Conservation (phyloP, 441 rosid genomes). For the Corymbia calophylla region DNA sequence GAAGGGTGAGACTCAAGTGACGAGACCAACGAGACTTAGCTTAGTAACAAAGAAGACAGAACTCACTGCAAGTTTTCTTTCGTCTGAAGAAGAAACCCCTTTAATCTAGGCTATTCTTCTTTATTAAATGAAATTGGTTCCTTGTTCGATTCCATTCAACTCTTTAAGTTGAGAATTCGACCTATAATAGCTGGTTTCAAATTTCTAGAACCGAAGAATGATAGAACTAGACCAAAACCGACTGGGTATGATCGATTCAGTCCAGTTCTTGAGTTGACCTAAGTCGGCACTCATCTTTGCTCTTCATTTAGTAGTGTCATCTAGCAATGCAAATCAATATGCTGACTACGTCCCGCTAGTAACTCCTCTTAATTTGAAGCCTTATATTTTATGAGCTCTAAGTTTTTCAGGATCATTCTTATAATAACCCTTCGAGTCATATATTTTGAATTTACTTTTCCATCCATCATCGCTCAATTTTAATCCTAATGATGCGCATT, state of each 20-base stretch:
- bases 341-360: fast-evolving
- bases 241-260: fast-evolving
- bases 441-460: not conserved
- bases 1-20: not conserved
- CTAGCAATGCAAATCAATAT: not conserved
- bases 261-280: fast-evolving
- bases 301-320: not conserved
- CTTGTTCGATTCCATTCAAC: fast-evolving
- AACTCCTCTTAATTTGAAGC: not conserved
- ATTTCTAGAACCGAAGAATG: fast-evolving
- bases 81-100: not conserved
- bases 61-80: not conserved
- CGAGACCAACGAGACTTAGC: not conserved
- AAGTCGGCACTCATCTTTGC: fast-evolving
- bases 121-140: not conserved
- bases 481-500: not conserved
- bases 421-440: not conserved
- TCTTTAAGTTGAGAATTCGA: not conserved
- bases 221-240: fast-evolving
- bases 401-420: not conserved
- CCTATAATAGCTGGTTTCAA: fast-evolving
- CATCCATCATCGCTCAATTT: not conserved
- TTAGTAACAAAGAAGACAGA: not conserved
- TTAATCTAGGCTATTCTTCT: not conserved
- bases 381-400: not conserved